Conservation (phyloP, 768 basidiomycete genomes). For the Grammothele lineata region DNA sequence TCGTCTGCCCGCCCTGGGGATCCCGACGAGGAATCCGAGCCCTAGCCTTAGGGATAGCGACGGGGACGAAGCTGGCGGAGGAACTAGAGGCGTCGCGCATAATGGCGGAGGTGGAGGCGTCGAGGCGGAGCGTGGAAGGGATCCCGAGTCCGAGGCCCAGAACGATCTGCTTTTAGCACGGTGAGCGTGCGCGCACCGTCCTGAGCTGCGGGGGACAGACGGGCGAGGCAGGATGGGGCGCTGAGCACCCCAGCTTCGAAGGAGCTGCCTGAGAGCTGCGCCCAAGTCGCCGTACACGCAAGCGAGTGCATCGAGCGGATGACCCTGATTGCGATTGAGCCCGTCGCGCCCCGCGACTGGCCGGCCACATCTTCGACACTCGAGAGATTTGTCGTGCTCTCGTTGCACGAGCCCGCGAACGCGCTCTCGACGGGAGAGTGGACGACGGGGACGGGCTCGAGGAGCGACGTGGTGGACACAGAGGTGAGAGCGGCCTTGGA, state of each 20-base stretch:
- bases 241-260: conserved; percentile 65
- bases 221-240: conserved; percentile 21
- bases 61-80: conserved; percentile 1
- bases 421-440: conserved; percentile 1
- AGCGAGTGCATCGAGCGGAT: conserved; percentile 72
- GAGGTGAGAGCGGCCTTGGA: too few species aligned
- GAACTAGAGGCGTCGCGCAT: conserved; percentile 18
- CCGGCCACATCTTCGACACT: conserved; percentile 1
- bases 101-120: too few species aligned
- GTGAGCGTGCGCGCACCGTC: conserved; percentile 33
- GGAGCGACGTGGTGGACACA: conserved; percentile 14
- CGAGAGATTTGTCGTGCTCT: conserved; percentile 15
- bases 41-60: too few species aligned
- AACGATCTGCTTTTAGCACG: conserved; percentile 56
- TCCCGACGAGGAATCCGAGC: conserved; percentile 2
- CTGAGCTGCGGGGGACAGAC: conserved; percentile 26
- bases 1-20: conserved; percentile 22
- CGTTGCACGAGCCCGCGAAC: background rate
- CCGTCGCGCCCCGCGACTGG: conserved; percentile 30
- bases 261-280: conserved; percentile 55
- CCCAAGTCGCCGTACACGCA: conserved; percentile 71
- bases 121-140: conserved; percentile 38
- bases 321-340: conserved; percentile 73
- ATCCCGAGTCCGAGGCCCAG: conserved; percentile 61
- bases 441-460: conserved; percentile 10